A percentile compares a stretch with the other conserved stretches of the same genome.
phyloP scores from a whole-genome alignment of 441 rosid species.

The Pelargonium australe region DNA sequence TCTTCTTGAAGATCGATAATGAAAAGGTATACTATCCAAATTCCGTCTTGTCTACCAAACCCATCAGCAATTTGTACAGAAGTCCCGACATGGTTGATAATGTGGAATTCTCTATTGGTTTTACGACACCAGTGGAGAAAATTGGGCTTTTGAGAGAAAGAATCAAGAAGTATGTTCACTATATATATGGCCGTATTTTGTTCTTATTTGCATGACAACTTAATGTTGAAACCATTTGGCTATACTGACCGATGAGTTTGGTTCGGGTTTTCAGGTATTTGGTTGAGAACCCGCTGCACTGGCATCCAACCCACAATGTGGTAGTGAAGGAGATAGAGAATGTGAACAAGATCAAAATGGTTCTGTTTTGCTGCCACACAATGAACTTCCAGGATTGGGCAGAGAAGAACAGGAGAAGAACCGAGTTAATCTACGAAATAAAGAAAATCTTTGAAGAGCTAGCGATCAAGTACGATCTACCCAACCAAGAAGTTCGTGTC shows the following conservation, averaged over 20 bases:
- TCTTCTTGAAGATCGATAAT: constrained; percentile 36
- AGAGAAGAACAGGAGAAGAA: neutral
- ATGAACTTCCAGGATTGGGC: neutral
- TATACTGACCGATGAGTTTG: too few relatives aligned
- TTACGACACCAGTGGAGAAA: constrained; percentile 27
- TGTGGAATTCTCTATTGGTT: constrained; percentile 29
- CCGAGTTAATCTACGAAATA: neutral
- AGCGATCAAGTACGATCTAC: neutral
- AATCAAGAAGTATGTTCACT: constrained; percentile 20
- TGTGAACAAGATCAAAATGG: neutral
- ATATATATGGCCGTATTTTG: too few relatives aligned
- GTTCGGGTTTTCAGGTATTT: constrained; percentile 24
- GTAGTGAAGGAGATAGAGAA: constrained; percentile 1
- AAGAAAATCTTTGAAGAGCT: neutral
- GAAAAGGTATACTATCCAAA: constrained; percentile 43
- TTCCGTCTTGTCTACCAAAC: constrained; percentile 34
- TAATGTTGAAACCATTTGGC: too few relatives aligned
- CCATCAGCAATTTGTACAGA: constrained; percentile 36
- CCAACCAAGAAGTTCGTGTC: neutral
- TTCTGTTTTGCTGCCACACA: neutral
- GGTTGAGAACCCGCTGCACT: neutral
- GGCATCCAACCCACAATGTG: neutral
- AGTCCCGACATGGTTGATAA: constrained; percentile 39
- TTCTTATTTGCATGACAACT: too few relatives aligned
- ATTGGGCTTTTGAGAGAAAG: constrained; percentile 20